Evolutionary conservation across 2,329 filamentous ascomycete species (phyloP), one percentile per base, ranked within the genome.

Genomic region (Nigrospora sphaerica): DNA sequence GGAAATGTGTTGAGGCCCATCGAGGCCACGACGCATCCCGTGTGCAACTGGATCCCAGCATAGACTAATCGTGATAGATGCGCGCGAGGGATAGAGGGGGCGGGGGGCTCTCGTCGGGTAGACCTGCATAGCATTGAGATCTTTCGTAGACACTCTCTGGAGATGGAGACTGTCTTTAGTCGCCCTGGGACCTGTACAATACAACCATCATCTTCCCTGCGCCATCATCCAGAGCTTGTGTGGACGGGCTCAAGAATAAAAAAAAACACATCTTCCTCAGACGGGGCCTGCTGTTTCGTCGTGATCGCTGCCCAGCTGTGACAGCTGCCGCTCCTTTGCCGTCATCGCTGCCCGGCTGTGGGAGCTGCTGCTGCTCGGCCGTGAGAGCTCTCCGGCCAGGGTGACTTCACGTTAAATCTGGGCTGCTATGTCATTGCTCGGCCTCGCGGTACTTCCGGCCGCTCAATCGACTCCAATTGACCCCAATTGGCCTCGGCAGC

Each of bases 21-120:
- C 46, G 23, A 28, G 23, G 50, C 49, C 51, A 46, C 46, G 47
- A 34, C 42, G 49, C 54, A 51, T 56, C 55, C 49, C 50, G 52
- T 56, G 53, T 59, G 54, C 55, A 52, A 56, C 57, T 56, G 58
- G 52, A 59, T 58, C 56, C 56, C 57, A 62, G 54, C 56, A 61
- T 52, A 62, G 58, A 62, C 46, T 60, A 61, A 64, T 64, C 61
- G 60, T 62, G 53, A 56, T 55, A 52, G 48, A 55, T 61, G 59
- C 57, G 59, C 51, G 51, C 50, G 52, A 51, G 48, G 41, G 23
- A 46, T 39, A 39, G 42, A 39, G 35, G 23, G 23, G 23, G 23
- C 33, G 13, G 23, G 39, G 45, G 44, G 46, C 47, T 44, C 53
- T 54, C 53, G 53, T 51, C 49, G 49, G 50, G 54, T 51, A 54